phyloP scores from a whole-genome alignment of 2,329 filamentous ascomycete genomes.

The Plenodomus lindquistii region DNA sequence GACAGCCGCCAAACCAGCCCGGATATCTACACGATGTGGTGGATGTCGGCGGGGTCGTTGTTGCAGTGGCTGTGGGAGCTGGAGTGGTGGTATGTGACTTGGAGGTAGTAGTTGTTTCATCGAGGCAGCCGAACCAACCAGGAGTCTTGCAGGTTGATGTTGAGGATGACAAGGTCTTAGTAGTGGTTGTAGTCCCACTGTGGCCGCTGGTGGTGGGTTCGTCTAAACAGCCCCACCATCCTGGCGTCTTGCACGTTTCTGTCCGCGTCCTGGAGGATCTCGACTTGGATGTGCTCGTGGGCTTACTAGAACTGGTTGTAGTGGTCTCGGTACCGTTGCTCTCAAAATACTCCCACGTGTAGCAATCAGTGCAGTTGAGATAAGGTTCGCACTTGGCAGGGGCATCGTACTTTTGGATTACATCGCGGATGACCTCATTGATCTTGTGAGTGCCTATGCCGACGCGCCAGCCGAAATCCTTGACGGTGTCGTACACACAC shows the following conservation, averaged over 20 bases:
- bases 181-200: conserved; percentile 50
- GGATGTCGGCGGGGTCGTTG: conserved; percentile 39
- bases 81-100: conserved; percentile 33
- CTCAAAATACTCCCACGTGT: conserved; percentile 91
- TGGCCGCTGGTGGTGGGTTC: conserved; percentile 59
- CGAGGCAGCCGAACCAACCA: conserved; percentile 70
- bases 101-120: conserved; percentile 38
- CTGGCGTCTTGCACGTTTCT: conserved; percentile 85
- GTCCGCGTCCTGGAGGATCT: conserved; percentile 64
- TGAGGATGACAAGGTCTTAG: conserved; percentile 39
- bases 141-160: conserved; percentile 54
- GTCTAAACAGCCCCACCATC: conserved; percentile 85
- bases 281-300: conserved; percentile 59
- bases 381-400: conserved; percentile 78
- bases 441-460: conserved; percentile 92
- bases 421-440: conserved; percentile 81
- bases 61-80: conserved; percentile 31
- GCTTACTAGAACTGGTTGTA: conserved; percentile 59
- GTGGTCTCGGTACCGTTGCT: conserved; percentile 84
- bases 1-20: conserved; percentile 54
- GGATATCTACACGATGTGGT: conserved; percentile 49
- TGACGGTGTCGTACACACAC: conserved; percentile 91
- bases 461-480: conserved; percentile 88
- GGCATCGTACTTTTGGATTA: conserved; percentile 79
- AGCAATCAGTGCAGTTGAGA: conserved; percentile 82